These are phyloP conservation scores for Huiozyma sinensis DNA, from an alignment of 805 yeast genomes.

Conservation along the genomic window DNA sequence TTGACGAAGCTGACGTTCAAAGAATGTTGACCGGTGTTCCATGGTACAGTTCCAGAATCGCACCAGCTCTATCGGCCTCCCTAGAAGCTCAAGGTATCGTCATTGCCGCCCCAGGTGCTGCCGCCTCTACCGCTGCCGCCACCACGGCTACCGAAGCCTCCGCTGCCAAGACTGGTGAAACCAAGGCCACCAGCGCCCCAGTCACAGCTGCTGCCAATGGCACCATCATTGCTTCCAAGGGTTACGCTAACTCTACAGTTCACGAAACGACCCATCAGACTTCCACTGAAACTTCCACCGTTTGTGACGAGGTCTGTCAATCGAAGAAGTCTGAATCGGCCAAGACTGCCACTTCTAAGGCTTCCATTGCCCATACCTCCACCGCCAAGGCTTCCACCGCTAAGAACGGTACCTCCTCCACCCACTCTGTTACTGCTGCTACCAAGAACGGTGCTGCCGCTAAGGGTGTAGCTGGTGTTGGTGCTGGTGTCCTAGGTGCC, in stretches of 20 bases:
- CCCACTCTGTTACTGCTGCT: slow-evolving; percentile 1
- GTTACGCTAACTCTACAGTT: background rate
- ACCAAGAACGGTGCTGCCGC: background rate
- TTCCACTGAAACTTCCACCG: slow-evolving; percentile 4
- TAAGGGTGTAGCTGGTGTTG: background rate
- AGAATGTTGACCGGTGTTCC: slow-evolving; percentile 21
- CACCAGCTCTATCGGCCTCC: slow-evolving; percentile 3
- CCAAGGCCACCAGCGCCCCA: background rate
- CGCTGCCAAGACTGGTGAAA: background rate
- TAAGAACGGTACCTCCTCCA: background rate
- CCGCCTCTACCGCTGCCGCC: background rate
- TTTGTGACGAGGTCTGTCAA: slow-evolving; percentile 7
- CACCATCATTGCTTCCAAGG: background rate
- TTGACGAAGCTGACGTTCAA: slow-evolving; percentile 17
- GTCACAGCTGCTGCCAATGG: background rate
- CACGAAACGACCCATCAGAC: slow-evolving; percentile 1
- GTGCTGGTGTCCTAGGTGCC: background rate
- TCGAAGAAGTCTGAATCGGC: slow-evolving; percentile 2
- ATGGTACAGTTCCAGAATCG: slow-evolving; percentile 21
- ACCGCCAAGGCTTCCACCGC: background rate
- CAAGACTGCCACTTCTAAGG: background rate
- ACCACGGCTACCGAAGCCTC: background rate
- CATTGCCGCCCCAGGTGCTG: background rate
- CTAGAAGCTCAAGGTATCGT: background rate
- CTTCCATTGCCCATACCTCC: background rate